Evolutionary conservation across 1,139 yeast genomes (phyloP), one percentile per base, ranked within the genome.

Genomic region (Pichia sp.): DNA sequence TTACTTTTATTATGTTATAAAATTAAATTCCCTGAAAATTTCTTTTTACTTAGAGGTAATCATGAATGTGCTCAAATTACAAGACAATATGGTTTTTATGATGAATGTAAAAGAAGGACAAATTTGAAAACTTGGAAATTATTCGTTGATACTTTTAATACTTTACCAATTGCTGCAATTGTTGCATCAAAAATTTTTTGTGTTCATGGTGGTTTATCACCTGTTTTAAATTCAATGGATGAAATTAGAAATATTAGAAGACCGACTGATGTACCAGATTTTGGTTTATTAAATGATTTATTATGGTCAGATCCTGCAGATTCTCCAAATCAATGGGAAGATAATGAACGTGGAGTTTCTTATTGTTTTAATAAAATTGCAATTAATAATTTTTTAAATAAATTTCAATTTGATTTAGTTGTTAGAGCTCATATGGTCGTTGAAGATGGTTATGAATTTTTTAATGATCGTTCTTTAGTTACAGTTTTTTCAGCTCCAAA

Each of bases 361-460:
- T 92, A 89, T 65, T 94, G 96, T 67, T 92, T 89, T 64, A 86
- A 89, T 55, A 87, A 83, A 65, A 87, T 87, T 37, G 96, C 97
- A 29, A 89, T 92, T 54, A 87, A 89, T 67, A 89, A 90, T 65
- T 92, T 92, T 61, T 68, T 92, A 46, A 75, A 82, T 51, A 82
- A 86, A 57, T 92, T 90, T 62, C 94, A 92, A 31, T 89, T 92
- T 64, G 97, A 92, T 67, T 73, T 92, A 54, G 96, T 92, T 36
- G 92, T 96, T 63, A 77, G 98, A 55, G 97, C 97, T 20, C 97
- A 92, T 67, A 90, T 92, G 97, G 97, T 92, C 53, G 97, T 92
- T 26, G 97, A 92, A 62, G 98, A 92, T 63, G 98, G 98, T 2
- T 92, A 92, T 64, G 97, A 92, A 67, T 92, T 92, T 63, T 92